These are phyloP conservation scores for Huntiella decipiens DNA, from an alignment of 2,329 filamentous ascomycete species.

Conservation along the genomic window DNA sequence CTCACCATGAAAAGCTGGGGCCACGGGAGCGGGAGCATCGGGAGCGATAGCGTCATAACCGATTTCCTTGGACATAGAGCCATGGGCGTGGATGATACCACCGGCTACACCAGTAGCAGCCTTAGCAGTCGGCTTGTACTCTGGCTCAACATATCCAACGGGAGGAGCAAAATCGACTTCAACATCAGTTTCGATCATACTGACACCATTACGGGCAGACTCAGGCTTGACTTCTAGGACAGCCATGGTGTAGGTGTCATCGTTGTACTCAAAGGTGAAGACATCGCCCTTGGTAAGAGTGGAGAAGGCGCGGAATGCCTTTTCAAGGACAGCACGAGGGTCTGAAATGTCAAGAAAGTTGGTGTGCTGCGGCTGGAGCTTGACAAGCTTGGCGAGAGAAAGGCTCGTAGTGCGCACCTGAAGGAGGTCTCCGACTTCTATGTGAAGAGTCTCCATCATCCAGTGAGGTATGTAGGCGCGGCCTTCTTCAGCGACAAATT, in stretches of 20 bases:
- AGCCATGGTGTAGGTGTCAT: slow-evolving; percentile 79
- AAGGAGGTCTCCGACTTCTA: slow-evolving; percentile 85
- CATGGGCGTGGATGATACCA: slow-evolving; percentile 62
- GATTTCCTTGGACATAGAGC: slow-evolving; percentile 94
- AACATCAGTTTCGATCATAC: slow-evolving; percentile 90
- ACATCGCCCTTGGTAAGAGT: slow-evolving; percentile 84
- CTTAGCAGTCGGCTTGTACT: slow-evolving; percentile 27
- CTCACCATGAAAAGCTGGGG: slow-evolving; percentile 60
- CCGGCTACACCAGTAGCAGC: slow-evolving; percentile 54
- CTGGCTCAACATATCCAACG: slow-evolving; percentile 82
- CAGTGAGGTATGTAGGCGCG: slow-evolving; percentile 91
- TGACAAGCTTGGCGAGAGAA: slow-evolving; percentile 78
- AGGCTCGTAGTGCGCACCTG: slow-evolving; percentile 92
- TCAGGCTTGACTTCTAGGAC: slow-evolving; percentile 87
- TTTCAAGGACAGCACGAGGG: slow-evolving; percentile 90
- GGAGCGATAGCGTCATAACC: slow-evolving; percentile 87
- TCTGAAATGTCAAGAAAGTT: slow-evolving; percentile 94
- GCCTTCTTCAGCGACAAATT: slow-evolving; percentile 95
- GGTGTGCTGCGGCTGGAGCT: slow-evolving; percentile 83
- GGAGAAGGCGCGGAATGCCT: slow-evolving; percentile 88
- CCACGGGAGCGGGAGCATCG: slow-evolving; percentile 44
- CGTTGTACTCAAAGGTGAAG: slow-evolving; percentile 94
- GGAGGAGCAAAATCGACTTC: slow-evolving; percentile 91
- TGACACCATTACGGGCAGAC: slow-evolving; percentile 65
- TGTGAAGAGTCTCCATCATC: slow-evolving; percentile 82